phyloP scores from a whole-genome alignment of 345 rosid genomes.

The Alliaria petiolata region DNA sequence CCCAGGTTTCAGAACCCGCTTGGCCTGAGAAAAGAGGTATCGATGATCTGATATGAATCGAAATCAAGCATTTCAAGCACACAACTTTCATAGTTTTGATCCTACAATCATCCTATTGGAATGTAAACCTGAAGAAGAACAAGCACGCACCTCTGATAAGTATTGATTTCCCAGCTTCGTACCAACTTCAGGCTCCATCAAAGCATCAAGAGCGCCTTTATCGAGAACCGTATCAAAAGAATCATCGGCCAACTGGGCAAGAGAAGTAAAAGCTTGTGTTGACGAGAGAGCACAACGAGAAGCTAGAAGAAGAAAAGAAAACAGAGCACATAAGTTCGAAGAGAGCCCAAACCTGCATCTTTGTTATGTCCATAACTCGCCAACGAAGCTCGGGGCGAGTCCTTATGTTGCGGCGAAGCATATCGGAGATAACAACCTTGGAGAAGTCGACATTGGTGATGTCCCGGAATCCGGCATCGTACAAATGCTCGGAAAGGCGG shows the following conservation, averaged over 20 bases:
- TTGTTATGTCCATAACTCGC: slow-evolving; percentile 93
- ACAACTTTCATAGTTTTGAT: neutral
- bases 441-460: slow-evolving; percentile 87
- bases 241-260: slow-evolving; percentile 53
- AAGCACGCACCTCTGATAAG: slow-evolving; percentile 62
- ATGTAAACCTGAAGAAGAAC: neutral
- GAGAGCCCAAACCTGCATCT: slow-evolving; percentile 52
- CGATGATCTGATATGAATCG: neutral
- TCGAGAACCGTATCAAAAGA: slow-evolving; percentile 69
- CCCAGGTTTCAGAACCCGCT: slow-evolving; percentile 61
- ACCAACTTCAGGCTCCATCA: slow-evolving; percentile 92
- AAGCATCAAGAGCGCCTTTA: slow-evolving; percentile 97
- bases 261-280: neutral
- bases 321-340: slow-evolving; percentile 9
- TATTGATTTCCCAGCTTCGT: slow-evolving; percentile 66
- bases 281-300: neutral
- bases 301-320: neutral
- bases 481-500: slow-evolving; percentile 74
- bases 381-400: slow-evolving; percentile 76
- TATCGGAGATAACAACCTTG: slow-evolving; percentile 79
- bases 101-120: neutral
- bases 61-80: neutral
- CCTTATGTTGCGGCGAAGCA: slow-evolving; percentile 80
- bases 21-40: slow-evolving; percentile 46
- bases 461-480: slow-evolving; percentile 67